phyloP scores from a whole-genome alignment of 2,329 filamentous ascomycete species.

The Fusarium chuoi region DNA sequence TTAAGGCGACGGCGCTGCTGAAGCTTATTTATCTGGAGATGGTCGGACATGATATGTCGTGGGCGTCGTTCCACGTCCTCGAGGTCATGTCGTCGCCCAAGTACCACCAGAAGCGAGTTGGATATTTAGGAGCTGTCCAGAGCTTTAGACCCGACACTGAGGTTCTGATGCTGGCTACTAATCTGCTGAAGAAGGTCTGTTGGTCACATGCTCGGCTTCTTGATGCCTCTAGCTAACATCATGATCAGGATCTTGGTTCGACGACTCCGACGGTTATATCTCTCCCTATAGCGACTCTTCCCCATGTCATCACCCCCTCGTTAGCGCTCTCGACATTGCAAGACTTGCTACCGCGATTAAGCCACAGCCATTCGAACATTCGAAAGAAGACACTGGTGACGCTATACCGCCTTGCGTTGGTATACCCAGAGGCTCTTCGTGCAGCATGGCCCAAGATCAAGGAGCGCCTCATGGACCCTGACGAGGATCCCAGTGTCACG shows the following conservation, averaged over 20 bases:
- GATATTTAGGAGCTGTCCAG: constrained; percentile 94
- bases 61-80: constrained; percentile 97
- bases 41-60: constrained; percentile 99
- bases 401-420: constrained; percentile 89
- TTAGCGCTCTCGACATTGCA: constrained; percentile 89
- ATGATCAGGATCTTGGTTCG: constrained; percentile 72
- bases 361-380: constrained; percentile 84
- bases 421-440: constrained; percentile 94
- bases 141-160: constrained; percentile 96
- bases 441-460: constrained; percentile 98
- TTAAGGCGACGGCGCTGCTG: constrained; percentile 94
- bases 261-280: constrained; percentile 80
- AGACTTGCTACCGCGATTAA: constrained; percentile 86
- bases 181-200: constrained; percentile 88
- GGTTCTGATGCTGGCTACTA: constrained; percentile 96
- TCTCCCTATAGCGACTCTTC: constrained; percentile 88
- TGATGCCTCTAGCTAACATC: background rate
- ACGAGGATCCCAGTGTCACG: constrained; percentile 92
- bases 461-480: constrained; percentile 88
- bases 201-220: background rate
- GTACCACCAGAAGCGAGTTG: constrained; percentile 93
- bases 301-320: constrained; percentile 92
- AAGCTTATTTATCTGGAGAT: constrained; percentile 99
- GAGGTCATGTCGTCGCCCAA: constrained; percentile 99
- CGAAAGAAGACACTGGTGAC: constrained; percentile 97